Conservation (phyloP, 202 grass and related monocot genomes). For the Zoysia matrella region DNA sequence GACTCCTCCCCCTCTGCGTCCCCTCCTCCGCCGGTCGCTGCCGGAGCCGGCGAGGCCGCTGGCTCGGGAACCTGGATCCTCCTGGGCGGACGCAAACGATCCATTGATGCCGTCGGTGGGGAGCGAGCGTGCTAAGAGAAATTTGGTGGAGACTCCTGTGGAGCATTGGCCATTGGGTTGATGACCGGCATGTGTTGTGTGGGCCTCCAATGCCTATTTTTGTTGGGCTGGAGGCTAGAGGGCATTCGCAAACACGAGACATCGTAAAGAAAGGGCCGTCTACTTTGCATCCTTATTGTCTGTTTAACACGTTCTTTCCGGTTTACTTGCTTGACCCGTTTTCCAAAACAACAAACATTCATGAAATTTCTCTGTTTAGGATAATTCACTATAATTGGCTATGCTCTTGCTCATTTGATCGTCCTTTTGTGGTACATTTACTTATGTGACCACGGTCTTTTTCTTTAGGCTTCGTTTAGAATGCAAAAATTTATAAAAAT, state of each 20-base stretch:
- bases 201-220: background rate
- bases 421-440: too few relatives aligned
- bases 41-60: conserved; percentile 22
- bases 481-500: too few relatives aligned
- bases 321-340: too few relatives aligned
- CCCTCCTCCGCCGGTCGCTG: background rate
- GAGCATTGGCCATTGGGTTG: background rate
- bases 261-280: too few relatives aligned
- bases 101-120: conserved; percentile 53
- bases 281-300: too few relatives aligned
- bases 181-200: background rate
- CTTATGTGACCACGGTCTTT: too few relatives aligned
- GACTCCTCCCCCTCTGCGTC: conserved; percentile 33
- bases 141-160: background rate
- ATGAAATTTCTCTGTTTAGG: too few relatives aligned
- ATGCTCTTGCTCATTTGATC: too few relatives aligned
- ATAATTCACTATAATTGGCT: too few relatives aligned
- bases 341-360: too few relatives aligned
- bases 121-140: conserved; percentile 12
- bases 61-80: conserved; percentile 58
- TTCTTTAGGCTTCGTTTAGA: too few relatives aligned
- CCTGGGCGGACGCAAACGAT: conserved; percentile 71
- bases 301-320: too few relatives aligned
- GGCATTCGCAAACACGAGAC: background rate
- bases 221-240: background rate